A percentile compares a stretch with the other conserved stretches of the same genome.
Conservation (phyloP, 805 yeast genomes). For the Starmerella sp. region DNA sequence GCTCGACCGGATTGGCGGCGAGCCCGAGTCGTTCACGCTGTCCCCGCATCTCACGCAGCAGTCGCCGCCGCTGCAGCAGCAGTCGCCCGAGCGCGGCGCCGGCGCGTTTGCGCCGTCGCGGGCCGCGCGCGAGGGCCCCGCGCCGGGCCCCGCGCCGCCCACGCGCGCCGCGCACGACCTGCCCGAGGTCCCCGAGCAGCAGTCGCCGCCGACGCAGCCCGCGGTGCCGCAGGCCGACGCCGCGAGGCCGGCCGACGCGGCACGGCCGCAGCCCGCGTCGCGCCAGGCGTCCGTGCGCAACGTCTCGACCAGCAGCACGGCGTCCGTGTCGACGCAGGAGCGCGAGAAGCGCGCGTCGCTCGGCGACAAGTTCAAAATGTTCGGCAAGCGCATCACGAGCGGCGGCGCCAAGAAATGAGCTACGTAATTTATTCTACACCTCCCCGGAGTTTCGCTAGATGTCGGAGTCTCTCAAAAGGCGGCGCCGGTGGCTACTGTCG, state of each 20-base stretch:
- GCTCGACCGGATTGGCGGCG: conserved; percentile 26
- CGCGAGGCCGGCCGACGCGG: background rate
- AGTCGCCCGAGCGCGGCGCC: background rate
- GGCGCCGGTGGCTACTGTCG: background rate
- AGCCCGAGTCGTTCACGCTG: conserved; percentile 19
- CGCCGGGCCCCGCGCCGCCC: background rate
- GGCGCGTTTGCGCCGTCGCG: background rate
- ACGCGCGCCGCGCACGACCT: background rate
- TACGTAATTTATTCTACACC: conserved; percentile 1
- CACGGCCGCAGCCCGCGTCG: background rate
- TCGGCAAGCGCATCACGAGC: conserved; percentile 23
- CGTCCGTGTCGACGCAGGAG: conserved; percentile 13
- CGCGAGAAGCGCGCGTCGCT: conserved; percentile 18
- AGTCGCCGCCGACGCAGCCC: background rate
- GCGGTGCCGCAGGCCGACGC: background rate
- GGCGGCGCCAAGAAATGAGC: conserved; percentile 12
- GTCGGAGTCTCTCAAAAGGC: conserved; percentile 15
- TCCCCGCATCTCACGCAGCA: conserved; percentile 19
- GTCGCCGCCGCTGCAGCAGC: conserved; percentile 13
- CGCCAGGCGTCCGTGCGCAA: conserved; percentile 3
- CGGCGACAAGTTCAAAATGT: conserved; percentile 22
- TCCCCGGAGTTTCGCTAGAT: background rate
- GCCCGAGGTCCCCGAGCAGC: background rate
- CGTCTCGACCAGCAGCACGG: conserved; percentile 12
- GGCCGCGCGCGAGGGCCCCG: conserved; percentile 1